A percentile compares a stretch with the other conserved stretches of the same genome.
These are phyloP conservation scores for Rhynchosporium agropyri DNA, from an alignment of 2,329 filamentous ascomycete genomes.

Conservation along the genomic window DNA sequence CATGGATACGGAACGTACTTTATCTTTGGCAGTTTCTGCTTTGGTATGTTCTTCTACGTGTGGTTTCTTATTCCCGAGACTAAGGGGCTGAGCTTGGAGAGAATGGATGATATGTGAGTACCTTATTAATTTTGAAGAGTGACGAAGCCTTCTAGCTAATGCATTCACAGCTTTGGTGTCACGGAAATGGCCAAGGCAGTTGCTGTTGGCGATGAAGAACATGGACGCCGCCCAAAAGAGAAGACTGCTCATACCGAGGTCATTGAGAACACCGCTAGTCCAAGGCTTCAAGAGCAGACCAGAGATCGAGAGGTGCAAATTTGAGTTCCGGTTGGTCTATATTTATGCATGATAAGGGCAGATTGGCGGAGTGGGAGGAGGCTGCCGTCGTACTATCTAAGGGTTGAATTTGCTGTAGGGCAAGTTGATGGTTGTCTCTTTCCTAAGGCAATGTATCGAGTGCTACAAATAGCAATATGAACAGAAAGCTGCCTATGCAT, in stretches of 20 bases:
- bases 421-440: too few relatives aligned
- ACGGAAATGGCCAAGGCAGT: constrained; percentile 48
- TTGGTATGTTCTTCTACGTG: constrained; percentile 53
- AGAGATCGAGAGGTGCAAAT: constrained; percentile 11
- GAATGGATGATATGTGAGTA: constrained; percentile 40
- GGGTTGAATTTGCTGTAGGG: too few relatives aligned
- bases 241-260: constrained; percentile 22
- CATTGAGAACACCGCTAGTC: constrained; percentile 25
- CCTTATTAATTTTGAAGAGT: background rate
- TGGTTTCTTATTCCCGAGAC: constrained; percentile 60
- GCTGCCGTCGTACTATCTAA: too few relatives aligned
- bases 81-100: constrained; percentile 64
- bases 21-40: constrained; percentile 68
- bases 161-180: constrained; percentile 58
- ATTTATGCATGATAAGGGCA: background rate
- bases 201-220: constrained; percentile 29
- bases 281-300: constrained; percentile 2
- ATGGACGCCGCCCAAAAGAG: constrained; percentile 8
- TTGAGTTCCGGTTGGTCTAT: background rate
- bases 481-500: too few relatives aligned
- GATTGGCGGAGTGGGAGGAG: background rate
- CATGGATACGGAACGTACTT: constrained; percentile 63
- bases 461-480: too few relatives aligned
- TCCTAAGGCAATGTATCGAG: too few relatives aligned
- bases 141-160: constrained; percentile 15